phyloP scores from a whole-genome alignment of 768 basidiomycete genomes.

The Mycena vitilis region DNA sequence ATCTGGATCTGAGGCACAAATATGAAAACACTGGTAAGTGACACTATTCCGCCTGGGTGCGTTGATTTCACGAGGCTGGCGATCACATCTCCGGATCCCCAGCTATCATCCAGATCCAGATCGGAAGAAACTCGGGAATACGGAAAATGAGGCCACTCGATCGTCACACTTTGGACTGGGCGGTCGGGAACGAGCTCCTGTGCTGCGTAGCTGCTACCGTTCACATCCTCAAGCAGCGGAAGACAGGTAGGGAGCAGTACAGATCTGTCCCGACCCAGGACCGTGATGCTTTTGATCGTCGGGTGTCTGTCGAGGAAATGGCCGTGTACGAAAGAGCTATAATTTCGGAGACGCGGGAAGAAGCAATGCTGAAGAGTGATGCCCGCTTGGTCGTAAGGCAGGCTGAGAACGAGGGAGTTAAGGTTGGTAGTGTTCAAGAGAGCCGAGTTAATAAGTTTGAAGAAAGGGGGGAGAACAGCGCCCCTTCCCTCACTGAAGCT shows the following conservation, averaged over 20 bases:
- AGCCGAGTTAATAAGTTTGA: neutral
- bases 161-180: neutral
- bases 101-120: too few relatives aligned
- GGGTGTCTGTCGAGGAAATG: neutral
- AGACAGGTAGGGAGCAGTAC: neutral
- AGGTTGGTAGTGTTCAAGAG: conserved; percentile 2
- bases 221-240: neutral
- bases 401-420: neutral
- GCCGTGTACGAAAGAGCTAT: neutral
- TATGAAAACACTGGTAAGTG: too few relatives aligned
- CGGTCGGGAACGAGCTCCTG: neutral
- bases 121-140: neutral
- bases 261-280: neutral
- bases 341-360: too few relatives aligned
- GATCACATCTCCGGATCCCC: too few relatives aligned
- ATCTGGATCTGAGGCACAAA: too few relatives aligned
- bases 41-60: too few relatives aligned
- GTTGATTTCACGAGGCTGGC: too few relatives aligned
- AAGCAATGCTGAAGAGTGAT: neutral
- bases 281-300: neutral
- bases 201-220: neutral
- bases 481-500: neutral
- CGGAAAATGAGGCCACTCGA: neutral
- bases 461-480: neutral
- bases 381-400: neutral